phyloP scores from a whole-genome alignment of 2,329 filamentous ascomycete species.

The Aspergillus sojae region DNA sequence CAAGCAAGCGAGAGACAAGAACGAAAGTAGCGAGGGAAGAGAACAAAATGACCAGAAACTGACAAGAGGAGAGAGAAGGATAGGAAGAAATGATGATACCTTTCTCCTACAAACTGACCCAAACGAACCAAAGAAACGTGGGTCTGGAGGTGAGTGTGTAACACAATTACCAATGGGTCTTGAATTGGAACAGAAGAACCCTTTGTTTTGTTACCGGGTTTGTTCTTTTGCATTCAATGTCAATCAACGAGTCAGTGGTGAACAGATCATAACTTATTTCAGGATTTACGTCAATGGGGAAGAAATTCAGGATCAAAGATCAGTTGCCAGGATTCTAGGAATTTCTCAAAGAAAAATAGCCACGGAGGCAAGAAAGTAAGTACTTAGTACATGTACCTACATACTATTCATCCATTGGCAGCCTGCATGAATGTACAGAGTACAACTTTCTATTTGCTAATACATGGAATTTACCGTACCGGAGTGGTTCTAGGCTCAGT shows the following conservation, averaged over 20 bases:
- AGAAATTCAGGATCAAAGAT: not conserved
- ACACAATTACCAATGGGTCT: conserved; percentile 8
- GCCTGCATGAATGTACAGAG: not conserved
- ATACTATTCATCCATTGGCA: not conserved
- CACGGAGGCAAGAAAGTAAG: not conserved
- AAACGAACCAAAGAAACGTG: conserved; percentile 13
- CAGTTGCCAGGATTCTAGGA: not conserved
- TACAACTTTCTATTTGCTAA: not conserved
- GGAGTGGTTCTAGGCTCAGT: conserved; percentile 5
- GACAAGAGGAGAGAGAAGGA: conserved; percentile 12
- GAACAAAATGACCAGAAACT: conserved; percentile 5
- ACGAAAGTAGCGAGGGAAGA: conserved; percentile 5
- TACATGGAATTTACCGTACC: not conserved
- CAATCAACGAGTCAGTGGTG: not conserved
- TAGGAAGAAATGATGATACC: conserved; percentile 21
- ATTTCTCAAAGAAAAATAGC: not conserved
- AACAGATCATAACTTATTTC: not conserved
- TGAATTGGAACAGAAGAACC: not conserved
- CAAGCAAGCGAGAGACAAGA: conserved; percentile 9
- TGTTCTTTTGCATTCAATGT: not conserved
- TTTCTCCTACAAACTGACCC: conserved; percentile 15
- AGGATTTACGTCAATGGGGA: not conserved
- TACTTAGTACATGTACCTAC: not conserved
- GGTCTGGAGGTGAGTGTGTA: conserved; percentile 14
- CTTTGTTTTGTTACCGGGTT: not conserved